phyloP scores from a whole-genome alignment of 1,284 basidiomycete genomes.

The Ceratobasidium papillatum region DNA sequence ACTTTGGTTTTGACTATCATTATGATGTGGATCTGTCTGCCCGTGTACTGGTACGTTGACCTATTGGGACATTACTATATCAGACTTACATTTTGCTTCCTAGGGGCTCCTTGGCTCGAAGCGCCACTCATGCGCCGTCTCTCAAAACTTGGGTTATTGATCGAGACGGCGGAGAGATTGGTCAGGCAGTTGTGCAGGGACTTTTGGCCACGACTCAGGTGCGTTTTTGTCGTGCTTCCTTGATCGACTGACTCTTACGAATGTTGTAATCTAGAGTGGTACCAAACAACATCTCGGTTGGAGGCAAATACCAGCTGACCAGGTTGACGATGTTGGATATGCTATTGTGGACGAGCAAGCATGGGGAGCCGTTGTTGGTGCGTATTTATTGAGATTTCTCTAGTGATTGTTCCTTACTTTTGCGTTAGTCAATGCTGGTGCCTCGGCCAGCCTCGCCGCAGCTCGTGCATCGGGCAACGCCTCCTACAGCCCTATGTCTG shows the following conservation, averaged over 20 bases:
- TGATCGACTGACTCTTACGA: too few relatives aligned
- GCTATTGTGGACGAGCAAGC: conserved; percentile 51
- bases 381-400: conserved; percentile 44
- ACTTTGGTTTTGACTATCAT: conserved; percentile 40
- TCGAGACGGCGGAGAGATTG: conserved; percentile 57
- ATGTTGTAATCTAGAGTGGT: conserved; percentile 40
- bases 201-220: conserved; percentile 25
- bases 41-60: conserved; percentile 33
- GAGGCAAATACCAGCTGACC: conserved; percentile 43
- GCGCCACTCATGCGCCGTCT: conserved; percentile 43
- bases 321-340: conserved; percentile 48
- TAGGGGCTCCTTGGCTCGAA: conserved; percentile 43
- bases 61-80: not conserved
- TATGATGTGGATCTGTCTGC: conserved; percentile 41
- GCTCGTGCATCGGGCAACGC: conserved; percentile 52
- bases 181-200: conserved; percentile 47
- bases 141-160: conserved; percentile 58
- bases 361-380: conserved; percentile 55
- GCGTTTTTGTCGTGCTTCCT: not conserved
- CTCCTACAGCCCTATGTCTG: conserved; percentile 50
- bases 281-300: conserved; percentile 50
- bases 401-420: too few relatives aligned
- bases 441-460: conserved; percentile 48
- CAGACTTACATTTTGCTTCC: not conserved
- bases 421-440: conserved; percentile 50